Conservation (phyloP, 2,329 filamentous ascomycete genomes). For the Canariomyces notabilis region DNA sequence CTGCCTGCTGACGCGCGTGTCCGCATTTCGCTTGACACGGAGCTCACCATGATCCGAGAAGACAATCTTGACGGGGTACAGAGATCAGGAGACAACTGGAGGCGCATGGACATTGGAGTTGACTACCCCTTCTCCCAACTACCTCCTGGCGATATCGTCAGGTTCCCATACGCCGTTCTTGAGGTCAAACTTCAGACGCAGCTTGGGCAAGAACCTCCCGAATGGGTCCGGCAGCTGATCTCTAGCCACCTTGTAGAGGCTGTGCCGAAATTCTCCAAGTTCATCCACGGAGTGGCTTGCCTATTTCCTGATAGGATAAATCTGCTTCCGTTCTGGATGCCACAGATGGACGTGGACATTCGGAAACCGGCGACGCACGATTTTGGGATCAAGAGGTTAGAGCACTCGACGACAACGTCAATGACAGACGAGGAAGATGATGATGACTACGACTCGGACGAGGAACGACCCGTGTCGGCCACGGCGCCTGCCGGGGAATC, state of each 20-base stretch:
- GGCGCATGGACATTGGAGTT: conserved; percentile 94
- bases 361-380: conserved; percentile 83
- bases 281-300: conserved; percentile 89
- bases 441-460: conserved; percentile 63
- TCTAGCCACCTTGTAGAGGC: conserved; percentile 93
- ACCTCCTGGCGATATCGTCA: conserved; percentile 75
- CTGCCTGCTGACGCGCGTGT: conserved; percentile 93
- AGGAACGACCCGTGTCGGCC: conserved; percentile 42
- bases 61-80: conserved; percentile 82
- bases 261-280: conserved; percentile 99
- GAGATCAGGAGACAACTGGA: conserved; percentile 84
- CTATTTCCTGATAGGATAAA: conserved; percentile 85
- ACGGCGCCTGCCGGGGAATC: conserved; percentile 32
- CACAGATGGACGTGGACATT: conserved; percentile 97
- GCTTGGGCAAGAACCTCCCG: conserved; percentile 86
- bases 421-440: conserved; percentile 73
- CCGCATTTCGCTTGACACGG: conserved; percentile 93
- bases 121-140: conserved; percentile 92
- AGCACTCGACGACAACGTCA: conserved; percentile 68
- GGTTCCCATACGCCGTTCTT: conserved; percentile 92
- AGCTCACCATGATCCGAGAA: conserved; percentile 90
- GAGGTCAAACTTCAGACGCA: conserved; percentile 98
- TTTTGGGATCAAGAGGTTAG: conserved; percentile 83
- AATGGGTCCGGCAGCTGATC: conserved; percentile 93
- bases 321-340: conserved; percentile 92